Conservation (phyloP, 1,284 basidiomycete species). For the Puccinia sorghi region DNA sequence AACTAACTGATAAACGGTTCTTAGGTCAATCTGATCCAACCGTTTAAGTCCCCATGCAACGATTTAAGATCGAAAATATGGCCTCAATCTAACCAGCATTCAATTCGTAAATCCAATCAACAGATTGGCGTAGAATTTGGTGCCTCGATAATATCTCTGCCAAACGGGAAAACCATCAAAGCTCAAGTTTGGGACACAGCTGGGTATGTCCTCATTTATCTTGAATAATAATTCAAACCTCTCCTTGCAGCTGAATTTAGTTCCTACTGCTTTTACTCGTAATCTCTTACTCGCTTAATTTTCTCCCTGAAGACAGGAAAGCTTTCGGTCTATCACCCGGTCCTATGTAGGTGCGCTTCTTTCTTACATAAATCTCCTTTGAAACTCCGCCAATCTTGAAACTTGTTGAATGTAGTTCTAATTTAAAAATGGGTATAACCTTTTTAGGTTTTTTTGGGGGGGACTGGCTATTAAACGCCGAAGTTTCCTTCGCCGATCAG, state of each 20-base stretch:
- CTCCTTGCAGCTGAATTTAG: not conserved
- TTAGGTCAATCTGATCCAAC: constrained; percentile 49
- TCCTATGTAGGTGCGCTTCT: constrained; percentile 38
- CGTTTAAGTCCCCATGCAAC: constrained; percentile 11
- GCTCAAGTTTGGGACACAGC: constrained; percentile 50
- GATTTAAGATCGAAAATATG: no score
- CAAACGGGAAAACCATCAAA: constrained; percentile 45
- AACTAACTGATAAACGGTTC: constrained; percentile 48
- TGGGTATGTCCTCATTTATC: constrained; percentile 10
- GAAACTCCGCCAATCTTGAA: not conserved
- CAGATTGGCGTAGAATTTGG: constrained; percentile 49
- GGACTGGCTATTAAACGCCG: not conserved
- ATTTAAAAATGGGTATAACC: not conserved
- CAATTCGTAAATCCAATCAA: not conserved
- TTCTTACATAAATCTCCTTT: not conserved
- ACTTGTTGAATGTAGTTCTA: not conserved
- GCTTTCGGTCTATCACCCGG: constrained; percentile 47
- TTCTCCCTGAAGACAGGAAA: constrained; percentile 41
- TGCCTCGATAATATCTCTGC: constrained; percentile 47
- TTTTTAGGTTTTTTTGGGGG: not conserved
- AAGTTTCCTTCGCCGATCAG: not conserved
- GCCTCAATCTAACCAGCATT: not conserved
- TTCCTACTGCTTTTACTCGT: not conserved
- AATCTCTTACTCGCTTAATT: not conserved
- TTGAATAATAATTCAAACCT: not conserved